Evolutionary conservation across 305 asterid genomes (phyloP).

Genomic region (Rubia peregrina): DNA sequence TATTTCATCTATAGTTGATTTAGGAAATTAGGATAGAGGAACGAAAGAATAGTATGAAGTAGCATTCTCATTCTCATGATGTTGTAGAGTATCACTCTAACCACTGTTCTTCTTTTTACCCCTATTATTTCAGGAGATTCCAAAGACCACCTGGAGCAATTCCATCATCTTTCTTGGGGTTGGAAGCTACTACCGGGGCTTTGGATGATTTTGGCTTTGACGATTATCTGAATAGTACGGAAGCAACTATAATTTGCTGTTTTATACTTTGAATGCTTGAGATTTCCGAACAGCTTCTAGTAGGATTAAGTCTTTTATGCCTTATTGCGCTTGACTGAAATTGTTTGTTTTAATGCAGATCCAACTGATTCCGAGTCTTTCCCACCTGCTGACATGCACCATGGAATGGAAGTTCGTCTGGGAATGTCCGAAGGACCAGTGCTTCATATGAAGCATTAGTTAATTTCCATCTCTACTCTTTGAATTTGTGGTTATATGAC

Average conservation of each 20-base stretch:
- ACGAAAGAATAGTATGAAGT: background rate
- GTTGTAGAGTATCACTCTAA: background rate
- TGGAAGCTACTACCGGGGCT: constrained; percentile 72
- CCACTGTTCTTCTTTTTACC: background rate
- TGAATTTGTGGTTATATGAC: background rate
- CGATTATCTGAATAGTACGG: constrained; percentile 81
- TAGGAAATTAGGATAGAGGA: background rate
- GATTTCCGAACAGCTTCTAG: background rate
- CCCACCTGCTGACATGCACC: constrained; percentile 74
- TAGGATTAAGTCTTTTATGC: background rate
- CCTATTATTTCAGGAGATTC: constrained; percentile 40
- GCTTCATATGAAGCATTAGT: constrained; percentile 53
- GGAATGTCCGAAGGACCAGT: constrained; percentile 84
- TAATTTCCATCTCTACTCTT: background rate
- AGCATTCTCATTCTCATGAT: background rate
- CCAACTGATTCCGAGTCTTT: constrained; percentile 59
- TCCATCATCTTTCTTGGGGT: constrained; percentile 78
- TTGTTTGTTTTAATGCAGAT: constrained; percentile 26
- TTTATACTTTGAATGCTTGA: background rate
- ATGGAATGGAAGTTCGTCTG: constrained; percentile 89
- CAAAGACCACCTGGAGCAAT: constrained; percentile 87
- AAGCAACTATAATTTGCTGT: background rate
- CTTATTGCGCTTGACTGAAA: background rate
- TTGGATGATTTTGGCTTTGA: constrained; percentile 80
- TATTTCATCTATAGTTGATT: background rate